Conservation (phyloP, 768 basidiomycete species). For the Amanita inopinata region DNA sequence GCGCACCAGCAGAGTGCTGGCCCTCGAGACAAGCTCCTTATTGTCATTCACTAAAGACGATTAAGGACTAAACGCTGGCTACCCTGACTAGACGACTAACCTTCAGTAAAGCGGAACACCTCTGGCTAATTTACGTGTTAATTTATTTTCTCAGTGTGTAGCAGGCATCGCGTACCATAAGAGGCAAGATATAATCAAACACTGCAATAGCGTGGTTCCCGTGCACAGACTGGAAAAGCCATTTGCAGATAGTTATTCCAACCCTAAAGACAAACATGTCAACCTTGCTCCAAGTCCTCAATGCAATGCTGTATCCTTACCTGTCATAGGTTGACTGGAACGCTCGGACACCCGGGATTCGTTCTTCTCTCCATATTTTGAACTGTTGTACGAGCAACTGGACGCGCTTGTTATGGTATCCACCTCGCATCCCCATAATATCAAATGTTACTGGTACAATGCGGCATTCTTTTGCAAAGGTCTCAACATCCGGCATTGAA, state of each 20-base stretch:
- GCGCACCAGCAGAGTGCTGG: constrained; percentile 63
- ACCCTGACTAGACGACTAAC: constrained; percentile 22
- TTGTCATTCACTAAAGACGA: constrained; percentile 53
- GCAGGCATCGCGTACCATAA: constrained; percentile 45
- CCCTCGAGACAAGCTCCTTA: constrained; percentile 55
- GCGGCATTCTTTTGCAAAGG: constrained; percentile 62
- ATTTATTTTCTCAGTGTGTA: not conserved
- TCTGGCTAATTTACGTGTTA: constrained; percentile 41
- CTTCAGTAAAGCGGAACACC: constrained; percentile 65
- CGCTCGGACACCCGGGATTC: constrained; percentile 66
- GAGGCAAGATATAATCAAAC: constrained; percentile 75
- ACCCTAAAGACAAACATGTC: constrained; percentile 29
- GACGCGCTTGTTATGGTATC: constrained; percentile 51
- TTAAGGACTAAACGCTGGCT: constrained; percentile 1
- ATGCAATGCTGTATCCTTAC: constrained; percentile 24
- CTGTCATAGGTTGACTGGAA: constrained; percentile 84
- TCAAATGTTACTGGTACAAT: constrained; percentile 46
- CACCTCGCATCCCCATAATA: constrained; percentile 65
- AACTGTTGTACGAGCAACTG: constrained; percentile 53
- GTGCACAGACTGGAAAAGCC: constrained; percentile 67
- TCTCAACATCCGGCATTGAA: constrained; percentile 48
- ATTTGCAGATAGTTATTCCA: constrained; percentile 62
- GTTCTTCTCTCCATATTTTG: constrained; percentile 58
- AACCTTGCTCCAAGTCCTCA: constrained; percentile 5
- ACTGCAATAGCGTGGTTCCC: constrained; percentile 67